phyloP scores from a whole-genome alignment of 148 eudicot genomes.

The Limonium bicolor region DNA sequence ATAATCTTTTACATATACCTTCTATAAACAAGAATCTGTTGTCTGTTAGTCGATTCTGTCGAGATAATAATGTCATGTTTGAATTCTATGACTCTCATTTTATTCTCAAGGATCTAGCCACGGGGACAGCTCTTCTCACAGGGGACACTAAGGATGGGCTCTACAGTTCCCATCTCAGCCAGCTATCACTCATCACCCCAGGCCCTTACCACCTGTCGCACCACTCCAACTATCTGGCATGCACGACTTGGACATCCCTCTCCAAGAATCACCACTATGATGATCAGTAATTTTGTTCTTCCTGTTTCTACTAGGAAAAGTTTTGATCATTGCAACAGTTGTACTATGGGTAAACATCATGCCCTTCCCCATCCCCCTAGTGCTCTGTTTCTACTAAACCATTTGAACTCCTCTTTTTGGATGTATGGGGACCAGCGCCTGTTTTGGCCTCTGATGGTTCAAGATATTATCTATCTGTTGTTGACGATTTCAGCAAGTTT shows the following conservation, averaged over 20 bases:
- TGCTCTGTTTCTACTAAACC: not conserved
- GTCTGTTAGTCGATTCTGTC: not conserved
- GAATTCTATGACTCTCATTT: not conserved
- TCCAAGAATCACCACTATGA: too few species aligned
- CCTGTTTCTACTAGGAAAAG: not conserved
- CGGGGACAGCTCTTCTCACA: not conserved
- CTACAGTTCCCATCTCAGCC: too few species aligned
- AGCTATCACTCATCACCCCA: not conserved
- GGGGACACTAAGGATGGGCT: not conserved
- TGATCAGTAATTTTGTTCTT: too few species aligned
- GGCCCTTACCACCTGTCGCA: not conserved
- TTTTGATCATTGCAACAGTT: not conserved
- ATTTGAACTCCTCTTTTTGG: not conserved
- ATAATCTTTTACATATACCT: not conserved
- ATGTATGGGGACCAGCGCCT: slow-evolving; percentile 6
- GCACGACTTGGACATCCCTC: not conserved
- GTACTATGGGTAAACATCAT: not conserved
- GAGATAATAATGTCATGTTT: not conserved
- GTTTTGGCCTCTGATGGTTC: not conserved
- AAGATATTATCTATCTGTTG: not conserved
- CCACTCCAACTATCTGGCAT: too few species aligned
- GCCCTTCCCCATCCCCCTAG: not conserved
- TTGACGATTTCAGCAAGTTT: slow-evolving; percentile 1
- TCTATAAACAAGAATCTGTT: not conserved
- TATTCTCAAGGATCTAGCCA: not conserved